These are phyloP conservation scores for Pichia occidentalis DNA, from an alignment of 805 yeast species.

Conservation along the genomic window DNA sequence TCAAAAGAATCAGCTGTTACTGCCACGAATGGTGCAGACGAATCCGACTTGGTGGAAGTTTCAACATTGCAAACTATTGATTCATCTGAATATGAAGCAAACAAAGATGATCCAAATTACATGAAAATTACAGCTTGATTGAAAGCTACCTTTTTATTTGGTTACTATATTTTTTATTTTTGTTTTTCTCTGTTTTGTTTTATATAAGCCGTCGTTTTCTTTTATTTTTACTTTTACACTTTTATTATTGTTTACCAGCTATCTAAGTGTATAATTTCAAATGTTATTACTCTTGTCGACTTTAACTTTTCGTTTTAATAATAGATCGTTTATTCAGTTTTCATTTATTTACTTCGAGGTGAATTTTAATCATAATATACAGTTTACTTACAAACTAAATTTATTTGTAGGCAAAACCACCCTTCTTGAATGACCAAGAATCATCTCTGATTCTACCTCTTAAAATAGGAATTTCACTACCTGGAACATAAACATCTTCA, in stretches of 20 bases:
- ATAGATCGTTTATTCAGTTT: too few species aligned
- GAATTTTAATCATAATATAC: too few species aligned
- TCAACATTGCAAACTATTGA: slow-evolving; percentile 43
- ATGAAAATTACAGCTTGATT: slow-evolving; percentile 27
- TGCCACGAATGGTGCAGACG: slow-evolving; percentile 7
- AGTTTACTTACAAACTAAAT: not conserved
- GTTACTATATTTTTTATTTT: not conserved
- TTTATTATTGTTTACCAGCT: slow-evolving; percentile 1
- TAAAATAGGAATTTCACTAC: slow-evolving; percentile 83
- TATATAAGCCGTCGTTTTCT: too few species aligned
- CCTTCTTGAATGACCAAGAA: slow-evolving; percentile 57
- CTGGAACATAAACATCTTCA: slow-evolving; percentile 95
- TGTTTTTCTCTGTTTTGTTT: slow-evolving; percentile 1
- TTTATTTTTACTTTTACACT: too few species aligned
- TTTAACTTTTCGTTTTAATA: too few species aligned
- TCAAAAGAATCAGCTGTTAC: slow-evolving; percentile 6
- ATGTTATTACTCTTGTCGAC: not conserved
- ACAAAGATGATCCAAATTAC: slow-evolving; percentile 45
- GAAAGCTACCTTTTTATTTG: not conserved
- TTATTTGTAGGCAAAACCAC: slow-evolving; percentile 35
- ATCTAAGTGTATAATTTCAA: slow-evolving; percentile 1
- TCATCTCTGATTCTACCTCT: slow-evolving; percentile 97
- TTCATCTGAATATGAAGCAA: slow-evolving; percentile 38
- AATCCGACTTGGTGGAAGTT: slow-evolving; percentile 29
- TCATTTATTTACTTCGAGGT: too few species aligned